These are phyloP conservation scores for Piper longum DNA, from an alignment of 164 flowering plant species.

Conservation along the genomic window DNA sequence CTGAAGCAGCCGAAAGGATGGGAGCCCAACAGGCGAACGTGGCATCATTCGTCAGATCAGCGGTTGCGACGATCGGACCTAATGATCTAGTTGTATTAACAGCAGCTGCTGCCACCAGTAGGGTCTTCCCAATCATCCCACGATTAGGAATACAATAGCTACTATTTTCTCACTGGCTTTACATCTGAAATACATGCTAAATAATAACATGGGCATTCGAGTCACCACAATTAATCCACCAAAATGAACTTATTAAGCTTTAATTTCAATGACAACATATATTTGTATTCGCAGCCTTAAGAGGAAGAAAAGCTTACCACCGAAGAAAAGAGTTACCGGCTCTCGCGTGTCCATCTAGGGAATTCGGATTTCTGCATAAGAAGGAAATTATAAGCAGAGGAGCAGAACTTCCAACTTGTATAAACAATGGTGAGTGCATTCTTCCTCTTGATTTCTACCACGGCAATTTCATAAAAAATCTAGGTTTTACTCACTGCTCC, in stretches of 20 bases:
- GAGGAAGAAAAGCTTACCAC: not conserved
- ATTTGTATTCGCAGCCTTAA: not conserved
- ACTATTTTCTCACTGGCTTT: too few species aligned
- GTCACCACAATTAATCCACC: too few species aligned
- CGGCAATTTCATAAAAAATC: not conserved
- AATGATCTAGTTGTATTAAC: not conserved
- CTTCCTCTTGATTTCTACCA: not conserved
- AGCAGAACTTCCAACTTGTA: constrained; percentile 4
- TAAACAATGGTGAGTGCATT: not conserved
- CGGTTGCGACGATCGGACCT: not conserved
- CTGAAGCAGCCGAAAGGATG: constrained; percentile 4
- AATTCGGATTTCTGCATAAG: not conserved
- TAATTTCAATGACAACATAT: not conserved
- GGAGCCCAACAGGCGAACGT: constrained; percentile 1
- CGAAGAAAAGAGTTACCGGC: not conserved
- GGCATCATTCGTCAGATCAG: constrained; percentile 1
- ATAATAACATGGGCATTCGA: too few species aligned
- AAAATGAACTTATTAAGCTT: not conserved
- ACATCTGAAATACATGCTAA: too few species aligned
- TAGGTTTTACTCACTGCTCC: not conserved
- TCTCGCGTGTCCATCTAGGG: not conserved
- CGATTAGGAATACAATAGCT: too few species aligned
- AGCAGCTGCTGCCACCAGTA: not conserved
- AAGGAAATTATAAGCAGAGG: constrained; percentile 3
- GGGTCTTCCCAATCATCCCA: too few species aligned